Base-by-base conservation (phyloP, 2,329 filamentous ascomycete species). In the Fusarium virguliforme region DNA sequence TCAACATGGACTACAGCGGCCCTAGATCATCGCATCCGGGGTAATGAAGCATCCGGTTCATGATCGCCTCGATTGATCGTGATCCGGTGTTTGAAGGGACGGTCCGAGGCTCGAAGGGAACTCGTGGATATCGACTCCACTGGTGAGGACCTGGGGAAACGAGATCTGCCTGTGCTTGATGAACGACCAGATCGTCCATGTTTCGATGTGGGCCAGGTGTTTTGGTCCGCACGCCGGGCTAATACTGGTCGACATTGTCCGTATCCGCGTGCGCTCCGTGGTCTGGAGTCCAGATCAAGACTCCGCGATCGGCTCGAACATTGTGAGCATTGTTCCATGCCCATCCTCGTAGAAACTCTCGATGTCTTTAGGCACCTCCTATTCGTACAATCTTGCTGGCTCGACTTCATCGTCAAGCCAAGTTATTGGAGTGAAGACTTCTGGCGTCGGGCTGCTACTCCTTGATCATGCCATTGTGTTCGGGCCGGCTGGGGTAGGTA, bases 71-170 rank as follows among this genome's bases (percentile, higher is more conserved):
- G 41, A 54, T 53, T 34, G 43, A 26, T 58, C 13, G 28, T 9
- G 66, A 51, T 53, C 48, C 50, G 43, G 67, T 55, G 60, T 63
- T 70, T 68, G 48, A 40, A 68, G 63, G 70, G 38, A 64, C 60
- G 67, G 62, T 63, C 70, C 70, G 63, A 68, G 4, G 50, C 26
- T 62, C 22, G 51, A 38, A 46, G 65, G 51, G 56, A 72, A 70
- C 61, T 67, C 69, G 34, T 70, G 48, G 34, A 59, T 50, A 55
- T 56, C 40, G 62, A 41, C 70, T 58, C 67, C 70, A 63, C 70
- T 35, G 60, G 58, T 60, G n/a, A 59, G 57, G 43, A n/a, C 65
- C 70, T 50, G 70, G 67, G 70, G 70, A 53, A 71, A 37, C 38
- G 50, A 35, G 64, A 68, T 18, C 35, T 22, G 18, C 37, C 22